Percentiles rank a stretch among this genome's conserved stretches.
Conservation (phyloP, 23 red algal genomes). For the Gracilariopsis chorda region DNA sequence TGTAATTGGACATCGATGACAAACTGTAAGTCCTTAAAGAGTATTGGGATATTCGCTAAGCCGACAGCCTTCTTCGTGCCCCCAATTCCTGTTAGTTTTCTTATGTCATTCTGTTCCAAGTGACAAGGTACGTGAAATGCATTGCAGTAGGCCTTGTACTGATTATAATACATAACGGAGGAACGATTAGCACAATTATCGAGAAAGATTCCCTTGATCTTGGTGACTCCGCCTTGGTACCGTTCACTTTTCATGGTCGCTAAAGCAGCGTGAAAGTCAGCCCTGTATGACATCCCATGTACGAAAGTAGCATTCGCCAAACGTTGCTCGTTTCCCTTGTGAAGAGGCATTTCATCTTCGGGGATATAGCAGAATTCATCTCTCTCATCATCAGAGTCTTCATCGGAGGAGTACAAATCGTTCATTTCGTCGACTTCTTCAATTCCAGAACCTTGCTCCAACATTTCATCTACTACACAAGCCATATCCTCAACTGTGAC, state of each 20-base stretch:
- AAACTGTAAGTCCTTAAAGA: not conserved
- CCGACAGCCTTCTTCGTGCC: not conserved
- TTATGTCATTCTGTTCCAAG: not conserved
- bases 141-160: conserved; percentile 1
- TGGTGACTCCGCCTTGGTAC: not conserved
- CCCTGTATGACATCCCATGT: not conserved
- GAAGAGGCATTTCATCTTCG: not conserved
- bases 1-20: not conserved
- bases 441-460: not conserved
- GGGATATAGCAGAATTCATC: not conserved
- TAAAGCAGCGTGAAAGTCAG: not conserved
- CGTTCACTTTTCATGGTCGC: not conserved
- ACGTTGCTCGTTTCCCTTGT: not conserved
- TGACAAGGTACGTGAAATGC: not conserved
- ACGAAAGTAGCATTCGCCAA: not conserved
- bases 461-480: not conserved
- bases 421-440: no score
- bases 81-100: not conserved
- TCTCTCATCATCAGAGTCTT: not conserved
- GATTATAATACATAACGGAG: not conserved
- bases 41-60: not conserved
- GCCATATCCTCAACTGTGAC: not conserved
- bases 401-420: not conserved
- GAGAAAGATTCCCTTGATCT: not conserved
- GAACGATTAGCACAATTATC: not conserved